Evolutionary conservation across 2,329 filamentous ascomycete species (phyloP).

Genomic region (Aspergillus sp.): DNA sequence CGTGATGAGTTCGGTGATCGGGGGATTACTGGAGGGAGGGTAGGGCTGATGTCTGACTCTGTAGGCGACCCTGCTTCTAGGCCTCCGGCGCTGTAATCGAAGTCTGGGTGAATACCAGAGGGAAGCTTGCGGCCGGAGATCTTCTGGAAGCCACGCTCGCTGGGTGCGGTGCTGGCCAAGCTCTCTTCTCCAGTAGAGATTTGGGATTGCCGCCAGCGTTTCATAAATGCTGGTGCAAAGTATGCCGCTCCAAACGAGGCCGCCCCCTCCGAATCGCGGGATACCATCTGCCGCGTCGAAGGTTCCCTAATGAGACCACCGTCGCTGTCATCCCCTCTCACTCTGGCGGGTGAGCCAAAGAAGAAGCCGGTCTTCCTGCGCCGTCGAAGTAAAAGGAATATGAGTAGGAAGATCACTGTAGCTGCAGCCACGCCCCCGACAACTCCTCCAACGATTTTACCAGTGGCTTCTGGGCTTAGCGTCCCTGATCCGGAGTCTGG

Average conservation of each 20-base stretch:
- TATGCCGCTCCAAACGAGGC: constrained; percentile 46
- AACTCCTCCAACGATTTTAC: constrained; percentile 65
- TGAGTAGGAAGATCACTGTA: constrained; percentile 5
- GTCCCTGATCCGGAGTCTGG: constrained; percentile 22
- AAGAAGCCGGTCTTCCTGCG: constrained; percentile 52
- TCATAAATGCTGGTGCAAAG: constrained; percentile 44
- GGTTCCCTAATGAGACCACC: constrained; percentile 1
- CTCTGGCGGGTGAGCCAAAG: constrained; percentile 4
- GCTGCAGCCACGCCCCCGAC: constrained; percentile 65
- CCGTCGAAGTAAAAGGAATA: constrained; percentile 34
- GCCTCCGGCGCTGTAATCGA: constrained; percentile 51
- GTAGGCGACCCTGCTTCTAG: constrained; percentile 39
- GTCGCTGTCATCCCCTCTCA: constrained; percentile 1
- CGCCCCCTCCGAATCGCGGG: constrained; percentile 43
- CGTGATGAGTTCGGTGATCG: constrained; percentile 29
- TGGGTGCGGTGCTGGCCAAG: constrained; percentile 39
- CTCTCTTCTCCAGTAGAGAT: constrained; percentile 41
- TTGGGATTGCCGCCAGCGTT: constrained; percentile 46
- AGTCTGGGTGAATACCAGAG: constrained; percentile 51
- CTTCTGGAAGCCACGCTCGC: constrained; percentile 55
- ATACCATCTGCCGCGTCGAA: constrained; percentile 36
- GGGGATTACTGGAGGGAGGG: constrained; percentile 31
- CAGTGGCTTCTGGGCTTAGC: constrained; percentile 45
- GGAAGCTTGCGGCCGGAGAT: constrained; percentile 54
- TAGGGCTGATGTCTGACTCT: constrained; percentile 29